These are phyloP conservation scores for Akanthomyces uredinophilus DNA, from an alignment of 2,329 filamentous ascomycete species.

Conservation along the genomic window DNA sequence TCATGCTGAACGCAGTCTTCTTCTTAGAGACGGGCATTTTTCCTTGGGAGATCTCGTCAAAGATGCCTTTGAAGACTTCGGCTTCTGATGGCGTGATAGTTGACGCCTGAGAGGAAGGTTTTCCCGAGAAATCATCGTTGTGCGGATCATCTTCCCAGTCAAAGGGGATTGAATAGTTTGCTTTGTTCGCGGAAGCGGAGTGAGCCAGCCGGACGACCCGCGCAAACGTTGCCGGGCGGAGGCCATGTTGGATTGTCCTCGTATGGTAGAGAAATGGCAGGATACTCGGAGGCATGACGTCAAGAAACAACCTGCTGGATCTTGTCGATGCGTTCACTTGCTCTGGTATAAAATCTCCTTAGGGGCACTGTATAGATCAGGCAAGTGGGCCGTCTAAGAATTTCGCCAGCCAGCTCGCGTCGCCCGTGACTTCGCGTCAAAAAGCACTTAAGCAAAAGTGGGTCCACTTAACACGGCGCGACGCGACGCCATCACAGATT, in stretches of 20 bases:
- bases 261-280: constrained; percentile 71
- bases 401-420: constrained; percentile 14
- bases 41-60: constrained; percentile 37
- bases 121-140: constrained; percentile 19
- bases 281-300: constrained; percentile 33
- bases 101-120: constrained; percentile 25
- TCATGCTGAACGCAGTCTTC: constrained; percentile 13
- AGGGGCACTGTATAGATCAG: not conserved
- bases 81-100: constrained; percentile 57
- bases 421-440: constrained; percentile 30
- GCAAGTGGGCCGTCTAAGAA: constrained; percentile 5
- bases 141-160: constrained; percentile 35
- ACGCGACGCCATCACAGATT: constrained; percentile 4
- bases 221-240: constrained; percentile 23
- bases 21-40: constrained; percentile 27
- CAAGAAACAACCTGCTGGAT: not conserved
- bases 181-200: constrained; percentile 14
- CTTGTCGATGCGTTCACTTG: not conserved
- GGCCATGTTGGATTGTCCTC: constrained; percentile 43
- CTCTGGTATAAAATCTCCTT: constrained; percentile 1
- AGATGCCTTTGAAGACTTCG: constrained; percentile 55
- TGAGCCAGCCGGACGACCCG: constrained; percentile 20
- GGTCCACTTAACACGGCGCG: constrained; percentile 10
- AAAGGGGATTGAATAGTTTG: constrained; percentile 46
- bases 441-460: constrained; percentile 21